A percentile compares a stretch with the other conserved stretches of the same genome.
Conservation (phyloP, 257 asterid species). For the Anisodus acutangulus region DNA sequence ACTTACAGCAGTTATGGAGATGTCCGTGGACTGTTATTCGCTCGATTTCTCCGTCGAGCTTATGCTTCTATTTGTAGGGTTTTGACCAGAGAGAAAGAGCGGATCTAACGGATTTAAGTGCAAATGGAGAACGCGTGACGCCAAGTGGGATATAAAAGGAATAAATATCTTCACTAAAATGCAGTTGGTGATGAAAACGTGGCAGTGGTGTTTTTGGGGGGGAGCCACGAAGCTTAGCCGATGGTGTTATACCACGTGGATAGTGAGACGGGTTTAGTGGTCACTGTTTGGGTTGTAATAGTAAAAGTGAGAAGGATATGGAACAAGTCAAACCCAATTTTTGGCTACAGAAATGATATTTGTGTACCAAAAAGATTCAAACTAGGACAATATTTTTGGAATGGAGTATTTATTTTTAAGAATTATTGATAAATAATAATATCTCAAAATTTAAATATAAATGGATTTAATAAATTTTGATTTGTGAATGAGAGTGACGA, state of each 20-base stretch:
- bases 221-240: slow-evolving; percentile 6
- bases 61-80: slow-evolving; percentile 24
- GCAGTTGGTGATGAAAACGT: slow-evolving; percentile 28
- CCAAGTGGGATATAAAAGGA: slow-evolving; percentile 3
- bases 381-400: too few species aligned
- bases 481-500: not conserved
- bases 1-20: slow-evolving; percentile 24
- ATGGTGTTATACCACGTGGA: slow-evolving; percentile 6
- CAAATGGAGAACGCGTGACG: slow-evolving; percentile 22
- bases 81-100: slow-evolving; percentile 24
- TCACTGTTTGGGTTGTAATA: not conserved
- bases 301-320: not conserved
- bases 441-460: not conserved
- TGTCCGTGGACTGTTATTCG: not conserved
- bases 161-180: slow-evolving; percentile 23
- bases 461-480: not conserved
- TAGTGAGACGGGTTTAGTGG: not conserved
- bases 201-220: not conserved
- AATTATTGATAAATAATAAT: not conserved
- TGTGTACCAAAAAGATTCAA: too few species aligned
- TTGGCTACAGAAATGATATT: not conserved
- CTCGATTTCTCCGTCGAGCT: slow-evolving; percentile 23
- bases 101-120: not conserved
- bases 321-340: not conserved
- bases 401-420: too few species aligned